These are phyloP conservation scores for Vitellaria paradoxa DNA, from an alignment of 179 eudicot species.

Conservation along the genomic window DNA sequence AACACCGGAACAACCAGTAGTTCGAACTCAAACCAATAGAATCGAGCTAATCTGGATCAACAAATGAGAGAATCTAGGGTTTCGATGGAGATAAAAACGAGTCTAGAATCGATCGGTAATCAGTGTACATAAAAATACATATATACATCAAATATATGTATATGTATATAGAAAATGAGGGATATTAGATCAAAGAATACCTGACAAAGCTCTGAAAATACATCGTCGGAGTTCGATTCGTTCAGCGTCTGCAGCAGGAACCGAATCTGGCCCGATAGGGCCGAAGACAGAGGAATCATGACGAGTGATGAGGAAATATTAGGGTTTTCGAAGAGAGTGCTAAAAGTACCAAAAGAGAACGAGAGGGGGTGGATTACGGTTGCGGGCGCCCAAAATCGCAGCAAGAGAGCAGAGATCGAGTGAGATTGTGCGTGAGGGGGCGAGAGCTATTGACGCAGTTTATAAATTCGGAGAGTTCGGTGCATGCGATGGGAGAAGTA, in stretches of 20 bases:
- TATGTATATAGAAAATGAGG: no score
- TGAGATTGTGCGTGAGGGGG: neutral
- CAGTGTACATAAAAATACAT: no score
- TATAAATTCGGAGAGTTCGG: no score
- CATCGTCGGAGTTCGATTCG: conserved; percentile 73
- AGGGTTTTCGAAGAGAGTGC: conserved; percentile 25
- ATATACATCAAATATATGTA: no score
- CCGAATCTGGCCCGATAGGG: conserved; percentile 55
- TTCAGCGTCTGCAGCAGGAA: conserved; percentile 56
- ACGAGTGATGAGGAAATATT: conserved; percentile 15
- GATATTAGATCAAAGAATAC: conserved; percentile 21
- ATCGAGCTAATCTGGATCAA: no score
- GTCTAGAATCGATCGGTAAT: no score
- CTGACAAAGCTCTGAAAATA: conserved; percentile 62
- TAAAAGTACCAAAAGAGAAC: neutral
- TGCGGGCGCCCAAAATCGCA: neutral
- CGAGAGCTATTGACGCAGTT: no score
- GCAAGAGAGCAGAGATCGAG: neutral
- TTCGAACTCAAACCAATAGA: no score
- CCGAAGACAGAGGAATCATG: conserved; percentile 61
- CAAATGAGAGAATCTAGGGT: no score
- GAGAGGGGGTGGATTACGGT: neutral
- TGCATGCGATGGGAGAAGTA: no score
- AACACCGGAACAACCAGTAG: no score
- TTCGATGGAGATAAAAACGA: no score